Conservation (phyloP, 805 yeast genomes). For the Spathaspora sp. region DNA sequence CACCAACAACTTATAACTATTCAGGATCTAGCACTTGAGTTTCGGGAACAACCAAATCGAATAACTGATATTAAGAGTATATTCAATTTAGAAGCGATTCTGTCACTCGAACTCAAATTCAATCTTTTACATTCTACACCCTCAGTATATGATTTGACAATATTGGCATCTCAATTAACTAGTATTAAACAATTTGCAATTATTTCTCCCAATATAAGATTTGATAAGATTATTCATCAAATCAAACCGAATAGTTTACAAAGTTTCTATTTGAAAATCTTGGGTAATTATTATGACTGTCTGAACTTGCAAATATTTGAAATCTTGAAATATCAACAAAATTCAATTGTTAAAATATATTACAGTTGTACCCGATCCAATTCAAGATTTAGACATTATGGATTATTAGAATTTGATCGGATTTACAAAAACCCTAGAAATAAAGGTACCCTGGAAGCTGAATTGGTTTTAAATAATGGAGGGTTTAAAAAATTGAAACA, state of each 20-base stretch:
- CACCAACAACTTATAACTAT: not conserved
- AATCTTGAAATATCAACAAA: constrained; percentile 3
- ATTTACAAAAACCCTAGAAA: not conserved
- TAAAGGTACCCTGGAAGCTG: not conserved
- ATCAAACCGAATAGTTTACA: not conserved
- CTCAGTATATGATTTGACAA: not conserved
- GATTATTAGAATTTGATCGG: constrained; percentile 5
- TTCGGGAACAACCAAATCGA: not conserved
- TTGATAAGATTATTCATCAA: constrained; percentile 3
- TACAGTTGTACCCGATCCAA: constrained; percentile 3
- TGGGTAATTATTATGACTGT: constrained; percentile 2
- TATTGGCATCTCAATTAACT: not conserved
- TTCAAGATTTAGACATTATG: constrained; percentile 1
- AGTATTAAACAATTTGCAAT: constrained; percentile 4
- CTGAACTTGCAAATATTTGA: constrained; percentile 1
- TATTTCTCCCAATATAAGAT: constrained; percentile 4
- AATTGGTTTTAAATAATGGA: not conserved
- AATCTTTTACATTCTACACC: not conserved
- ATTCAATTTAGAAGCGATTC: not conserved
- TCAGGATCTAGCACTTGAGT: constrained; percentile 1
- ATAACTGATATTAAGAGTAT: not conserved
- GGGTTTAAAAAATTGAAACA: not conserved
- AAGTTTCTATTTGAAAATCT: constrained; percentile 5
- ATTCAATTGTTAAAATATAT: constrained; percentile 1
- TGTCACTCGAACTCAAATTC: constrained; percentile 3